Evolutionary conservation across 2,329 filamentous ascomycete genomes (phyloP).

Genomic region (Trichoderma lentiforme): DNA sequence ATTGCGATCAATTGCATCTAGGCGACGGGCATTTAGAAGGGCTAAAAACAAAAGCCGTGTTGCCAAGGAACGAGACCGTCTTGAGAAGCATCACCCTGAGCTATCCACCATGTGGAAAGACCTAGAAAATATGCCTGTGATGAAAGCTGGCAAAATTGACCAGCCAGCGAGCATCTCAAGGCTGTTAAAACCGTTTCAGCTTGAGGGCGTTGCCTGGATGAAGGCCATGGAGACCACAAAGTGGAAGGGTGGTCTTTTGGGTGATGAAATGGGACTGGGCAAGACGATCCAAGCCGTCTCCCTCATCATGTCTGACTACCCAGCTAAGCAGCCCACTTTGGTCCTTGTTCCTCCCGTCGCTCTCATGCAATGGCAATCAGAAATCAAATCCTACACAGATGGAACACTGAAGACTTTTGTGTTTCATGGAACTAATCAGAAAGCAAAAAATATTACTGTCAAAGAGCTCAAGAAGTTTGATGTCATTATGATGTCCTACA

Average conservation of each 20-base stretch:
- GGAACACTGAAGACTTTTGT: conserved; percentile 87
- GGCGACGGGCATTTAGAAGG: conserved; percentile 36
- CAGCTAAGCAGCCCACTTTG: conserved; percentile 74
- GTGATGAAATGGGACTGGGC: conserved; percentile 98
- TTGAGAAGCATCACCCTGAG: conserved; percentile 74
- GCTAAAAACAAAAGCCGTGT: conserved; percentile 27
- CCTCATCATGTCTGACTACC: conserved; percentile 96
- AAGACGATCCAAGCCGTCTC: conserved; percentile 99
- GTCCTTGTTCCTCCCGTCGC: conserved; percentile 92
- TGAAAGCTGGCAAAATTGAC: conserved; percentile 49
- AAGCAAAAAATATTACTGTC: conserved; percentile 71
- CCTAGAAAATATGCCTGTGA: conserved; percentile 63
- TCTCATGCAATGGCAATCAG: conserved; percentile 89
- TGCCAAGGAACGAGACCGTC: conserved; percentile 56
- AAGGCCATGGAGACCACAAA: conserved; percentile 77
- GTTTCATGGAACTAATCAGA: conserved; percentile 81
- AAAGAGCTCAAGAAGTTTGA: conserved; percentile 79
- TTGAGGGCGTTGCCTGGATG: conserved; percentile 95
- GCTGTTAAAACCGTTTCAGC: conserved; percentile 86
- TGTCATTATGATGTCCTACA: conserved; percentile 97
- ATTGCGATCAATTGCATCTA: conserved; percentile 5
- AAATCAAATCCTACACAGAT: conserved; percentile 78
- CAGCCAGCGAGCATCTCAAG: conserved; percentile 72
- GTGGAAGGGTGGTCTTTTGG: conserved; percentile 86
- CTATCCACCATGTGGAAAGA: conserved; percentile 82